Evolutionary conservation across 306 rosid genomes (phyloP), one percentile per base, ranked within the genome.

Genomic region (Carpinus fangiana): DNA sequence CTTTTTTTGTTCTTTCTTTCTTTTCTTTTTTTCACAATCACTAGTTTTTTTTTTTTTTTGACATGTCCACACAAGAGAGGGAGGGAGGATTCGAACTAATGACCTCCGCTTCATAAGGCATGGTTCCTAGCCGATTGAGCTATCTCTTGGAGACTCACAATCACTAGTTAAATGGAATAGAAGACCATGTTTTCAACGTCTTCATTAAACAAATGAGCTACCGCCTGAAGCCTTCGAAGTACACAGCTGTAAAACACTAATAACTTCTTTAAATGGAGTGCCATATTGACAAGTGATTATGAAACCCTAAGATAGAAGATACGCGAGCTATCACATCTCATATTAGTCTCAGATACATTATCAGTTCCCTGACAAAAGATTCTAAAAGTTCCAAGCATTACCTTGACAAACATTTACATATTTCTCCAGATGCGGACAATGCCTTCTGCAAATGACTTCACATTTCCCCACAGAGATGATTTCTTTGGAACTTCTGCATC

Each of bases 371-470:
- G 31, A 41, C 28, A 41, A 41, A 17, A 66, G 41, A 66, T 10
- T 66, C 28, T 38, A 18, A 38, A 31, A 76, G 81, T 71, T 57
- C 75, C 78, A 83, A 38, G 64, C 41, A 73, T 36, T 60, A 83
- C 73, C 80, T 75, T 21, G 77, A 65, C 50, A 77, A 18, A 79
- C 41, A 74, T 78, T 85, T 79, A 92, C 17, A 59, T 70, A 46
- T 83, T 84, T 82, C 82, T 89, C 90, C 91, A 92, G 7, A 87
- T 72, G 79, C 82, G 86, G 56, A 90, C 38, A 77, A 92, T 36
- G 53, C 86, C 88, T 75, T 83, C 87, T 13, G 96, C 96, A 77
- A 92, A 76, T 76, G 92, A 84, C 88, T 86, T 92, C 62, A 92
- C 75, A 85, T 80, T 90, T 53, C 83, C 92, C 97, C 93, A 89